A percentile compares a stretch with the other conserved stretches of the same genome.
Evolutionary conservation across 176 grass and related monocot genomes (phyloP).

Genomic region (Triticum dicoccoides): DNA sequence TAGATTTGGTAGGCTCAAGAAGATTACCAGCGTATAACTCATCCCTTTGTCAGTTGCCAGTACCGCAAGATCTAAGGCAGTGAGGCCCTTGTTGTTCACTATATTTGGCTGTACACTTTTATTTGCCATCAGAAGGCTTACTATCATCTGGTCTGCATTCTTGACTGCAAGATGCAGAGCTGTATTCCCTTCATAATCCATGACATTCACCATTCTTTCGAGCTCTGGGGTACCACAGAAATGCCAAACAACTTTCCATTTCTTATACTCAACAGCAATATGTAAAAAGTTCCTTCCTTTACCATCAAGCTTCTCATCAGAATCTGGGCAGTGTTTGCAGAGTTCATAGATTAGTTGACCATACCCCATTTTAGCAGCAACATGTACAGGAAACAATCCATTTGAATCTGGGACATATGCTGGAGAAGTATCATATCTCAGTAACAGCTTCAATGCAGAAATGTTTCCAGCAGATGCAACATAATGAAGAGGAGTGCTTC

Average conservation of each 20-base stretch:
- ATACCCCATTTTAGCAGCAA: conserved; percentile 57
- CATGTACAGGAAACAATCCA: conserved; percentile 63
- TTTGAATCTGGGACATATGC: conserved; percentile 47
- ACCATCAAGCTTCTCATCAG: conserved; percentile 64
- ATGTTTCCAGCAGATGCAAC: conserved; percentile 49
- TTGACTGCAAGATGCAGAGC: conserved; percentile 63
- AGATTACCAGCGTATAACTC: conserved; percentile 52
- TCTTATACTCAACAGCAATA: conserved; percentile 45
- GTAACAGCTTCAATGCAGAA: conserved; percentile 41
- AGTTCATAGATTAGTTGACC: conserved; percentile 52
- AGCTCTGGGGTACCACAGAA: conserved; percentile 40
- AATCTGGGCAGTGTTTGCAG: conserved; percentile 47
- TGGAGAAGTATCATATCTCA: conserved; percentile 38
- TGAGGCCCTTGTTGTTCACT: conserved; percentile 63
- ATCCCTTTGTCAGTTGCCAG: conserved; percentile 45
- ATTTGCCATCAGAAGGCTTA: conserved; percentile 52
- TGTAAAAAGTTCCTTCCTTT: conserved; percentile 76
- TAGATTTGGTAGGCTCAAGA: background rate
- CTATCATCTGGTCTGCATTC: conserved; percentile 42
- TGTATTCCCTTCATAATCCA: conserved; percentile 76
- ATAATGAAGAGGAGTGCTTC: conserved; percentile 75
- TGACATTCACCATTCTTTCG: conserved; percentile 56
- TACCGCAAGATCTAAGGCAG: conserved; percentile 69
- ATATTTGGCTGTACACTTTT: conserved; percentile 40
- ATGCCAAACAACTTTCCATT: conserved; percentile 44